These are phyloP conservation scores for Zygoascus sp. DNA, from an alignment of 1,139 yeast genomes.

Conservation along the genomic window DNA sequence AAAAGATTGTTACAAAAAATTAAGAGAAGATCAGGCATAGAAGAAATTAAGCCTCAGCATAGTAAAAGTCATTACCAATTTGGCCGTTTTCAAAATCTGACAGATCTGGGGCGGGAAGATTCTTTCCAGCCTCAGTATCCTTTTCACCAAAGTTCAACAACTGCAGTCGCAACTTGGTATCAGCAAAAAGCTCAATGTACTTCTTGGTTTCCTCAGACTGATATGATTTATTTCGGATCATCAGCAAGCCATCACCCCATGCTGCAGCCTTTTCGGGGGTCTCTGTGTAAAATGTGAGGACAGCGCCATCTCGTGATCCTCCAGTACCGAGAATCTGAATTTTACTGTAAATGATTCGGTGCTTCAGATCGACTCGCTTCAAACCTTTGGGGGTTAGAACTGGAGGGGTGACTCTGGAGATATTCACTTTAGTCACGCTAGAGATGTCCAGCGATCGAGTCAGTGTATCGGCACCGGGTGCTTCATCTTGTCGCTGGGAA, in stretches of 20 bases:
- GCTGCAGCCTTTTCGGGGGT: conserved; percentile 65
- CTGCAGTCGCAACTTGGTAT: conserved; percentile 62
- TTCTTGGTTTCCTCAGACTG: conserved; percentile 56
- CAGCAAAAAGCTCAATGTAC: conserved; percentile 55
- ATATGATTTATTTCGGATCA: conserved; percentile 43
- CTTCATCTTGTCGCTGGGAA: conserved; percentile 42
- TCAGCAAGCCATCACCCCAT: conserved; percentile 77
- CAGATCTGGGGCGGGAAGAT: conserved; percentile 18
- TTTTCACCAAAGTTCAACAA: conserved; percentile 49
- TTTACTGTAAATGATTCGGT: conserved; percentile 29
- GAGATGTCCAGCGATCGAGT: conserved; percentile 28
- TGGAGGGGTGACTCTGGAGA: conserved; percentile 24
- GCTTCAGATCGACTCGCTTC: conserved; percentile 26
- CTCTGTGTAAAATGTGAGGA: conserved; percentile 61
- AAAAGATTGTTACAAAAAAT: not conserved
- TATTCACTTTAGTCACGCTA: conserved; percentile 25
- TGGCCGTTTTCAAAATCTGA: conserved; percentile 11
- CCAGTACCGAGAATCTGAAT: conserved; percentile 25
- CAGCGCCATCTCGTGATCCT: conserved; percentile 26
- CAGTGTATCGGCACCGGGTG: conserved; percentile 54
- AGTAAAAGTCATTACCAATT: conserved; percentile 25
- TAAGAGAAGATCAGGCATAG: not conserved
- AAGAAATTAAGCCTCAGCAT: conserved; percentile 14
- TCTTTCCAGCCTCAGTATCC: conserved; percentile 24
- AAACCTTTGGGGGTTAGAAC: conserved; percentile 20